Base-by-base conservation (phyloP, 2,329 filamentous ascomycete species). In the Cladosporium oxysporum region DNA sequence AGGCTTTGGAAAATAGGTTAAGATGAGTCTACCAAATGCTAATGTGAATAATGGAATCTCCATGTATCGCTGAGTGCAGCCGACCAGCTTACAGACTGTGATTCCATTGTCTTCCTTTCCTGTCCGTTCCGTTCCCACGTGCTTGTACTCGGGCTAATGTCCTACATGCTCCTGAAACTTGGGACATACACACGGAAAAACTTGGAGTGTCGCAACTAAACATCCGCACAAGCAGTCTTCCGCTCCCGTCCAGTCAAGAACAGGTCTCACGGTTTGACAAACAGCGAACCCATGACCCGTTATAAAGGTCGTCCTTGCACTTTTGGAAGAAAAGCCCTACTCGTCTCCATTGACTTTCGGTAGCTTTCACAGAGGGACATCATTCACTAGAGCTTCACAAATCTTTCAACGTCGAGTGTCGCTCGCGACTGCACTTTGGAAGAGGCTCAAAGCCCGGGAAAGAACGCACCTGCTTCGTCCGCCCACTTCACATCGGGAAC, bases 21-120 rank as follows among this genome's bases (percentile, higher is more conserved):
- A 8, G 47, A 52, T 5, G 59, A 62, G 29, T 14, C 29, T 52
- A 28, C 18, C 61, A 57, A 47, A 63, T 63, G 61, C 61, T 63
- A 63, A 63, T 63, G 61, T 63, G 61, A 63, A 63, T 57, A 63
- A 47, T 26, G 50, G 47, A 21, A 18, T 41, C 7, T 23, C 18
- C 16, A 41, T 29, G 21, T 50, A 11, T 52, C 16, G 35, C 49
- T 50, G 50, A n/a, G 33, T 29, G 61, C 61, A 33, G 50, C 26
- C 23, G 18, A 6, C 41, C 23, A 14, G 35, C 21, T 21, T 55
- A n/a, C 37, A 31, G 29, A 26, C 44, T 52, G 61, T 5, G 23
- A 12, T 47, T 47, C 57, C 61, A 63, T 55, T 57, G 61, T 63
- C 47, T n/a, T 31, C 41, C 10, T 3, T 31, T 18, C 61, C 49